A percentile compares a stretch with the other conserved stretches of the same genome.
These are phyloP conservation scores for Naganishia onofrii DNA, from an alignment of 768 basidiomycete species.

Conservation along the genomic window DNA sequence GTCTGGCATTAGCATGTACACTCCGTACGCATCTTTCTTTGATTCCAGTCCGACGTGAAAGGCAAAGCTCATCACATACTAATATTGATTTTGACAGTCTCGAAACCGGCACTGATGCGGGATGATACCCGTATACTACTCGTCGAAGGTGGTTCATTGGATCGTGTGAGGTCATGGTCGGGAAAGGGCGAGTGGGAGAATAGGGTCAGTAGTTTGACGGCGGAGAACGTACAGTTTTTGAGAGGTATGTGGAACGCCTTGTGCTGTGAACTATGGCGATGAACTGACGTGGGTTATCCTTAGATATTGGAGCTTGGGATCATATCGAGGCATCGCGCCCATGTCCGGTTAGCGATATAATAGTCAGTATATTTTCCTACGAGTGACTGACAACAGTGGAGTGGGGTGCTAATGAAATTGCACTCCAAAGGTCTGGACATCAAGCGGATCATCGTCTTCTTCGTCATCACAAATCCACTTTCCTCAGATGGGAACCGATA, in stretches of 20 bases:
- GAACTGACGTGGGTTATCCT: too few relatives aligned
- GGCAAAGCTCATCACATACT: too few relatives aligned
- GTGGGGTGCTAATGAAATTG: conserved; percentile 42
- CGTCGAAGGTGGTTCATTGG: conserved; percentile 77
- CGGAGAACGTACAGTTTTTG: conserved; percentile 50
- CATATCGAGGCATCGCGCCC: conserved; percentile 69
- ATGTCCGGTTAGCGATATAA: conserved; percentile 75
- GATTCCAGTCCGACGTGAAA: too few relatives aligned
- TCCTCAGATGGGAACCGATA: conserved; percentile 45
- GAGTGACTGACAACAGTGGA: conserved; percentile 21
- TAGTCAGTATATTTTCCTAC: conserved; percentile 58
- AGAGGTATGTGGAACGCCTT: conserved; percentile 39
- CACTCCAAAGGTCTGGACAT: conserved; percentile 66
- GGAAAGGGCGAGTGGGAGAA: conserved; percentile 50
- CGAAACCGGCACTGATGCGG: conserved; percentile 52
- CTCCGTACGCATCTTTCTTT: conserved; percentile 70
- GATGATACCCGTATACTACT: conserved; percentile 64
- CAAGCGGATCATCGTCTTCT: conserved; percentile 43
- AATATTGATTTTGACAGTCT: conserved; percentile 57
- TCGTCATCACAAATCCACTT: conserved; percentile 44
- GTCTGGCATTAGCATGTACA: conserved; percentile 81
- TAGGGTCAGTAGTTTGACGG: conserved; percentile 52
- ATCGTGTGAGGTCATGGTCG: conserved; percentile 67
- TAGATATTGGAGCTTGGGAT: conserved; percentile 82
- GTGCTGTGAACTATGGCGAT: too few relatives aligned